Conservation (phyloP, 2,329 filamentous ascomycete genomes). For the Colletotrichum incanum region DNA sequence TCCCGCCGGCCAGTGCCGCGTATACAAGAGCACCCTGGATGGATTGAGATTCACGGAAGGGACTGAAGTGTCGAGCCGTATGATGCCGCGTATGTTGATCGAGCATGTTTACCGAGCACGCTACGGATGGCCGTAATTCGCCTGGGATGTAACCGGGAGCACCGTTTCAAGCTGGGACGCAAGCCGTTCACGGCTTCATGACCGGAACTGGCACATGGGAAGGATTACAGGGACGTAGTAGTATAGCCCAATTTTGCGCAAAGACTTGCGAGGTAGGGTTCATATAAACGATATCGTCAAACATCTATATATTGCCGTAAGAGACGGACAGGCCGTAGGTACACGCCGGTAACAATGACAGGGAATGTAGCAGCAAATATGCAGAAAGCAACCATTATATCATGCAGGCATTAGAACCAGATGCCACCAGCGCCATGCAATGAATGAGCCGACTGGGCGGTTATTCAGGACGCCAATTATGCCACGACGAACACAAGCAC, state of each 20-base stretch:
- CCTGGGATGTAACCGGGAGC: neutral
- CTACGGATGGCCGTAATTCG: no score
- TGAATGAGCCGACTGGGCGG: constrained; percentile 18
- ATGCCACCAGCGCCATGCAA: constrained; percentile 26
- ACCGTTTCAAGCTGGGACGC: neutral
- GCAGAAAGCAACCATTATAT: constrained; percentile 9
- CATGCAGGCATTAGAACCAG: constrained; percentile 11
- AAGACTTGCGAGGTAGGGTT: neutral
- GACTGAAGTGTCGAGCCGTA: neutral
- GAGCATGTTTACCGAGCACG: neutral
- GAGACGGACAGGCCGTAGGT: neutral
- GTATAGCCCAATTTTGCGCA: no score
- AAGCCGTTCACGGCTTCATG: no score
- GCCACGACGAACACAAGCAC: constrained; percentile 13
- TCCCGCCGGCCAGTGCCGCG: neutral
- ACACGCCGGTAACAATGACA: neutral
- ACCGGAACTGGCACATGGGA: neutral
- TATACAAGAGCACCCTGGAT: neutral
- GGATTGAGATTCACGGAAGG: neutral
- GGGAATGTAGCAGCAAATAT: neutral
- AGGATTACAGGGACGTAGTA: neutral
- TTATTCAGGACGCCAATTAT: constrained; percentile 7
- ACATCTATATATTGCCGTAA: neutral
- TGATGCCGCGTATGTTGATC: no score
- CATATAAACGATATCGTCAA: neutral